These are phyloP conservation scores for Celoporthe dispersa DNA, from an alignment of 2,329 filamentous ascomycete genomes.

Conservation along the genomic window DNA sequence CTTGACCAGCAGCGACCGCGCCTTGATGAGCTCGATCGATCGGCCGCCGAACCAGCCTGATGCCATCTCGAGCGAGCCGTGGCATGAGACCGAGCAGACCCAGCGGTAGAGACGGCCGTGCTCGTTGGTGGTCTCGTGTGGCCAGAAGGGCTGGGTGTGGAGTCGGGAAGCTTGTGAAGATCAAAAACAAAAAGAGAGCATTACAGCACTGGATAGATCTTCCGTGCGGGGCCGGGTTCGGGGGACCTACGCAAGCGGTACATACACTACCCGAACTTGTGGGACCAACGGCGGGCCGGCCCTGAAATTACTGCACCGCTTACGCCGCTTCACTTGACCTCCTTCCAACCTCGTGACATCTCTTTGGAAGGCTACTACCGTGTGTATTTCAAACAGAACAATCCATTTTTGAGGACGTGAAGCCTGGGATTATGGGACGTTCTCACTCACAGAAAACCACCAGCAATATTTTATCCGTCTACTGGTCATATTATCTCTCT, in stretches of 20 bases:
- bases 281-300: background rate
- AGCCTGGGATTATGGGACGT: too few relatives aligned
- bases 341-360: background rate
- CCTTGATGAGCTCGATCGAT: conserved; percentile 27
- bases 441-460: too few relatives aligned
- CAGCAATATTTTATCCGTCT: too few relatives aligned
- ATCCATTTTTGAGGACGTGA: background rate
- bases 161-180: background rate
- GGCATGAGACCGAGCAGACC: background rate
- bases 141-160: background rate
- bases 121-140: background rate
- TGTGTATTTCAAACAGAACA: background rate
- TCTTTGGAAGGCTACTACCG: background rate
- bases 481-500: too few relatives aligned
- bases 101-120: background rate
- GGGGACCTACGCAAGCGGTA: background rate
- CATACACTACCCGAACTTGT: background rate
- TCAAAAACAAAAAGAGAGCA: background rate
- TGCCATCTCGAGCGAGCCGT: conserved; percentile 13
- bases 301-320: too few relatives aligned
- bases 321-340: background rate
- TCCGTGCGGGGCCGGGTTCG: background rate
- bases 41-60: conserved; percentile 24
- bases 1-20: conserved; percentile 49
- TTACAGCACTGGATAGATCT: background rate